Evolutionary conservation across 768 basidiomycete genomes (phyloP), one percentile per base, ranked within the genome.

Genomic region (Leccinum subtestaceum): DNA sequence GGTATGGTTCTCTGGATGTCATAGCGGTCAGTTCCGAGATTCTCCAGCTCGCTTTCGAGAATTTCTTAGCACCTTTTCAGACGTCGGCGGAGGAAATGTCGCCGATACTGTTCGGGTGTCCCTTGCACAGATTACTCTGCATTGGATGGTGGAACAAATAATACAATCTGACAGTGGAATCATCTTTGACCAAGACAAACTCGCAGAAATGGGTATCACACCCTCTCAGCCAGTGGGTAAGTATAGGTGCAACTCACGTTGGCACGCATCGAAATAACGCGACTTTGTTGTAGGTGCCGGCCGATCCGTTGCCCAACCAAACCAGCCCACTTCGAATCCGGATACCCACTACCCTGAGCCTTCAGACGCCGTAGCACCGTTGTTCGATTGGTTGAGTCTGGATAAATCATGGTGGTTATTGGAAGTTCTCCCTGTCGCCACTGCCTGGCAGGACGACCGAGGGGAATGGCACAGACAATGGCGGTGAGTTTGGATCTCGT

Each of bases 1-100:
- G 68, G 89, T 92, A 3, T 93, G 89, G 89, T 93, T 93, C 64
- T 65, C 83, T 6, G 91, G 91, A 2, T 83, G 84, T 60, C 91
- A 92, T 64, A 68, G 74, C 46, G 89, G 89, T 90, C 59, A 56
- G 84, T 71, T 43, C 32, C 36, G 12, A 4, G 29, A 49, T 32
- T 40, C 2, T 36, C 32, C 1, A 21, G 8, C 29, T 48, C 11
- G 17, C n/a, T 55, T 45, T 49, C 7, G 19, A 12, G 23, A 38
- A 51, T 56, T 49, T 25, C 59, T 60, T 2, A 56, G 2, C 7
- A 8, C 32, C 40, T 40, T 51, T 53, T 25, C 52, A 89, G 89
- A 91, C 67, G 76, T 92, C 19, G 91, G 91, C 21, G 91, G 91
- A 13, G 86, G 87, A 17, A 71, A 76, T 8, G 81, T 82, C 3